A percentile compares a stretch with the other conserved stretches of the same genome.
Conservation (phyloP, 108 stramenopile species). For the Epipyxis sp. region DNA sequence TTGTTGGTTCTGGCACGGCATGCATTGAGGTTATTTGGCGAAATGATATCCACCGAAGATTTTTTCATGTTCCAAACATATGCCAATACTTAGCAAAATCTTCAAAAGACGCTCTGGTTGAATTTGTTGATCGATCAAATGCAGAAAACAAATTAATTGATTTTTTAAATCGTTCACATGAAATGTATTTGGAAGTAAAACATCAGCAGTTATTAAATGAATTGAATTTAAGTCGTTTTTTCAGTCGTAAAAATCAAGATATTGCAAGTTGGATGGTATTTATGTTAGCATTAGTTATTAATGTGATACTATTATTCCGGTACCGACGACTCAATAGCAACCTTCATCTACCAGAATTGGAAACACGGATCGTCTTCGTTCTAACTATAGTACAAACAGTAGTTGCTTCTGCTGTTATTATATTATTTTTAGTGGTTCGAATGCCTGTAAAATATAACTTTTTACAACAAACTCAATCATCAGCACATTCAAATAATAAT, state of each 20-base stretch:
- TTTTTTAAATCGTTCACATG: constrained; percentile 34
- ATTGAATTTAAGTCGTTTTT: constrained; percentile 23
- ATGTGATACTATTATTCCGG: constrained; percentile 28
- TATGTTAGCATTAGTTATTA: constrained; percentile 32
- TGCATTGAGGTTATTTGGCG: constrained; percentile 50
- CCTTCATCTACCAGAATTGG: not conserved
- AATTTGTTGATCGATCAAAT: constrained; percentile 34
- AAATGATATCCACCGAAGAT: constrained; percentile 38
- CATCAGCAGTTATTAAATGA: constrained; percentile 45
- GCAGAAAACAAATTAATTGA: constrained; percentile 42
- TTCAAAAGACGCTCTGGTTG: constrained; percentile 37
- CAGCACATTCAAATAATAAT: not conserved
- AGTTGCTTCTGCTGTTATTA: not conserved
- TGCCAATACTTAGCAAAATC: constrained; percentile 40
- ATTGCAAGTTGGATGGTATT: constrained; percentile 45
- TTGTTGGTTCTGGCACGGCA: constrained; percentile 33
- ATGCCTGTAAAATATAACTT: constrained; percentile 41
- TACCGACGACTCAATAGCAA: not conserved
- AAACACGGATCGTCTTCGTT: not conserved
- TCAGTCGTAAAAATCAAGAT: constrained; percentile 39
- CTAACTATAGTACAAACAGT: constrained; percentile 24
- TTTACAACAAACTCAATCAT: not conserved
- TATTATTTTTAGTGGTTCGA: constrained; percentile 36
- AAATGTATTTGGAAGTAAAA: constrained; percentile 38
- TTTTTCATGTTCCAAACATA: constrained; percentile 46